Base-by-base conservation (phyloP, 805 yeast genomes). In the Cyberlindnera veronae region DNA sequence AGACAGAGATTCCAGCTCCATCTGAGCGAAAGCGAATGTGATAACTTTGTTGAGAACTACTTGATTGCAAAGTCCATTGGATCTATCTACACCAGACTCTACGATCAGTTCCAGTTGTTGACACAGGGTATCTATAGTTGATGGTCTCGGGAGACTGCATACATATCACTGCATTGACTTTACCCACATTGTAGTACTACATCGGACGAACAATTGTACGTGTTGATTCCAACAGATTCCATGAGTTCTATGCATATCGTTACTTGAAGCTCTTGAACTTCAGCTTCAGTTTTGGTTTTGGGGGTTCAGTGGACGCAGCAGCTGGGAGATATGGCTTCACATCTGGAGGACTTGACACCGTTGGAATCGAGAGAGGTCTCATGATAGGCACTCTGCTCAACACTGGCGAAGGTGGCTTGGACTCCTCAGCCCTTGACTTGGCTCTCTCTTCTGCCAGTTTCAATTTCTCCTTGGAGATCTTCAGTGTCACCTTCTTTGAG, bases 81-180 rank as follows among this genome's bases (percentile, higher is more conserved):
- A 11, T 87, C 93, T 55, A 74, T 86, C 49, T 93, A 89, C 66
- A 93, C 99, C 1, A 71, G 96, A 50, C 68, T 93, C 23, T 93
- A 93, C 58, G 99, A 93, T 60, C 98, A 91, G 60, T 93, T 85
- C 67, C 99, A 93, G 63, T 68, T 93, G 61, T 66, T 89, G 35
- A 90, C 98, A 0, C 99, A 93, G 66, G 99, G 99, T 32, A 93
- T 93, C 20, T 93, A 88, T 61, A 79, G 77, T 55, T 82, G 58
- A 60, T 32, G 14, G 22, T n/a, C n/a, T n/a, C n/a, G n/a, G n/a
- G n/a, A n/a, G n/a, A n/a, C n/a, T n/a, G n/a, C n/a, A n/a, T n/a
- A n/a, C n/a, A n/a, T n/a, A n/a, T n/a, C n/a, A n/a, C n/a, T n/a
- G n/a, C n/a, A n/a, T n/a, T n/a, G n/a, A n/a, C n/a, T n/a, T n/a